phyloP scores from a whole-genome alignment of 1,139 yeast species.

The Geotrichum carabidarum region DNA sequence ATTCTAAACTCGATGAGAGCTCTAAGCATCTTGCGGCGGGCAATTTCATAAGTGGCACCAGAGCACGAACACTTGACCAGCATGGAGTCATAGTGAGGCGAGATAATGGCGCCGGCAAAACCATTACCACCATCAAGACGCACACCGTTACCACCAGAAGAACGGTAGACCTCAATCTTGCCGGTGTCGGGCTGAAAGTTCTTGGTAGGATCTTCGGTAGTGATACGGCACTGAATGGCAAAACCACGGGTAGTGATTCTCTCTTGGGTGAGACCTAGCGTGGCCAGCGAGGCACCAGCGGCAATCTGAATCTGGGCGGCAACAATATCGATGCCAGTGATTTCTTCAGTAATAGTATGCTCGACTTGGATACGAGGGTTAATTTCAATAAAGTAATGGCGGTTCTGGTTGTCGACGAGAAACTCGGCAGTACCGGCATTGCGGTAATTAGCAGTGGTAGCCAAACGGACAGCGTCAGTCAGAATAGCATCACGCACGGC shows the following conservation, averaged over 20 bases:
- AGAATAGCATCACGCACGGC: conserved; percentile 84
- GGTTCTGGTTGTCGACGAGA: conserved; percentile 84
- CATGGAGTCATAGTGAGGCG: conserved; percentile 98
- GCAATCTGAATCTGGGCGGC: conserved; percentile 99
- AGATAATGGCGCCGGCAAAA: conserved; percentile 94
- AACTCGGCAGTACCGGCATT: conserved; percentile 99
- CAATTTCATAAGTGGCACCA: conserved; percentile 93
- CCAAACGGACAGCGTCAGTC: conserved; percentile 90
- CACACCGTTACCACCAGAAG: conserved; percentile 99
- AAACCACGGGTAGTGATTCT: conserved; percentile 94
- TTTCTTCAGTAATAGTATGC: conserved; percentile 98
- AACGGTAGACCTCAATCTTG: conserved; percentile 94
- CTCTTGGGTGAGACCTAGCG: conserved; percentile 88
- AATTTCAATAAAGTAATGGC: conserved; percentile 96
- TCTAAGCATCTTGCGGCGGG: conserved; percentile 95
- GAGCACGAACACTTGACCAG: conserved; percentile 95
- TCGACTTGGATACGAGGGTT: conserved; percentile 98
- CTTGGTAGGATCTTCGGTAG: conserved; percentile 96
- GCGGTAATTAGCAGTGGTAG: conserved; percentile 80
- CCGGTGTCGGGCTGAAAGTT: conserved; percentile 99
- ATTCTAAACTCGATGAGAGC: conserved; percentile 95
- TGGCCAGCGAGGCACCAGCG: conserved; percentile 92
- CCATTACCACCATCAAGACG: conserved; percentile 99
- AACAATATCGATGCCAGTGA: conserved; percentile 95
- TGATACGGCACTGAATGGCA: conserved; percentile 98